phyloP scores from a whole-genome alignment of 2,329 filamentous ascomycete genomes.

The Cercospora janseana region DNA sequence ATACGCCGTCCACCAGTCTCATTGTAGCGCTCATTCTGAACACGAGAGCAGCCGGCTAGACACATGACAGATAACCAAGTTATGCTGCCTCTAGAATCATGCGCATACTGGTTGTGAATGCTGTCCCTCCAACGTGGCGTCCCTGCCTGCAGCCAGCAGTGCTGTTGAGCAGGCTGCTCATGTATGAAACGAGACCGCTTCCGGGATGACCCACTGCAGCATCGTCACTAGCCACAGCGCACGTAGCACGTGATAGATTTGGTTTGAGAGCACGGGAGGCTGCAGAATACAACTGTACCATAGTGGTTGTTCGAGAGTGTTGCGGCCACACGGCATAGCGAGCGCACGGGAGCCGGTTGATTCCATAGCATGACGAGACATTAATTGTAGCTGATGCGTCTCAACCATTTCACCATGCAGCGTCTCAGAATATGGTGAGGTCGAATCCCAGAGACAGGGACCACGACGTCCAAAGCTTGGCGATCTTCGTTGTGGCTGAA shows the following conservation, averaged over 20 bases:
- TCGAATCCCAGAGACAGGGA: no score
- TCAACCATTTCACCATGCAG: no score
- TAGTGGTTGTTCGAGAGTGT: background rate
- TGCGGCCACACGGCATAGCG: slow-evolving; percentile 2
- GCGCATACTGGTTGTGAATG: background rate
- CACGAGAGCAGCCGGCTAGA: slow-evolving; percentile 50
- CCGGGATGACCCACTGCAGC: slow-evolving; percentile 7
- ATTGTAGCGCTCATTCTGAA: slow-evolving; percentile 93
- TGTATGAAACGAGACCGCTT: background rate
- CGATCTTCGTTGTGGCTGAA: slow-evolving; percentile 7
- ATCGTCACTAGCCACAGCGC: slow-evolving; percentile 12
- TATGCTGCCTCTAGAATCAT: background rate
- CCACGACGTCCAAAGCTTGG: no score
- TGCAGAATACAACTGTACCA: slow-evolving; percentile 6
- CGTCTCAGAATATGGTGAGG: no score
- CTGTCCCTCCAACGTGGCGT: slow-evolving; percentile 6
- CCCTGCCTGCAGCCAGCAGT: slow-evolving; percentile 9
- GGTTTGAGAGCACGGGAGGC: background rate
- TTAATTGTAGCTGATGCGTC: no score
- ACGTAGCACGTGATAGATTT: slow-evolving; percentile 1
- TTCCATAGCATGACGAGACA: no score
- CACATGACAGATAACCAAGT: background rate
- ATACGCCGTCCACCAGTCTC: slow-evolving; percentile 54
- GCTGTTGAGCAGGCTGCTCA: slow-evolving; percentile 7
- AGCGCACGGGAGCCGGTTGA: slow-evolving; percentile 1